Conservation (phyloP, 1,139 yeast genomes). For the Trichomonascaceae sp. region DNA sequence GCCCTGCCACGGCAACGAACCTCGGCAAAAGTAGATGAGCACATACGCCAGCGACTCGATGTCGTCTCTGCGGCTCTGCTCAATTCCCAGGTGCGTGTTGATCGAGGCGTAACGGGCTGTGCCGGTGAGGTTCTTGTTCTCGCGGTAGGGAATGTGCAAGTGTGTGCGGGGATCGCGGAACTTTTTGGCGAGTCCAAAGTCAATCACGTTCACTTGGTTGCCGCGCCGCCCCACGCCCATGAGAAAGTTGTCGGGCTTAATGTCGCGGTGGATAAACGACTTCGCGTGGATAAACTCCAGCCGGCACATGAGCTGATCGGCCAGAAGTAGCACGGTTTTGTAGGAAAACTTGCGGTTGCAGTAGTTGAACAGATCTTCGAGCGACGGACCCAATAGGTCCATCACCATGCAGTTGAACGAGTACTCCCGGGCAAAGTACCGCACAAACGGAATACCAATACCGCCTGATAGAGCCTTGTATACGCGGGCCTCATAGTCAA, state of each 20-base stretch:
- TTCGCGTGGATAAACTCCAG: slow-evolving; percentile 93
- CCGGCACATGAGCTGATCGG: slow-evolving; percentile 90
- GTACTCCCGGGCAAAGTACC: slow-evolving; percentile 97
- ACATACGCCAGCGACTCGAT: slow-evolving; percentile 93
- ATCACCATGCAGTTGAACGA: slow-evolving; percentile 96
- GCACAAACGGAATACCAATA: slow-evolving; percentile 90
- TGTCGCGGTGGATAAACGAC: slow-evolving; percentile 76
- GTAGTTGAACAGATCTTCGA: slow-evolving; percentile 91
- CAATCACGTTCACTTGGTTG: slow-evolving; percentile 88
- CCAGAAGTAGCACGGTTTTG: slow-evolving; percentile 83
- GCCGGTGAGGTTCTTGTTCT: slow-evolving; percentile 91
- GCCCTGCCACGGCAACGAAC: slow-evolving; percentile 98
- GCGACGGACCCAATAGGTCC: slow-evolving; percentile 87
- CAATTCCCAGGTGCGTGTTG: slow-evolving; percentile 93
- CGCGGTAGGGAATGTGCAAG: slow-evolving; percentile 91
- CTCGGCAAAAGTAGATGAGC: slow-evolving; percentile 85
- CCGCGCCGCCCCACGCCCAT: slow-evolving; percentile 97
- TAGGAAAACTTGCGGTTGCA: slow-evolving; percentile 88
- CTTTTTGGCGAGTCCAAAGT: slow-evolving; percentile 93
- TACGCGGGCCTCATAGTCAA: slow-evolving; percentile 92
- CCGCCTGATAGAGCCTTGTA: slow-evolving; percentile 93
- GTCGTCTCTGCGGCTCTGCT: slow-evolving; percentile 93
- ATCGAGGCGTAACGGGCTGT: slow-evolving; percentile 95
- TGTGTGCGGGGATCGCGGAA: slow-evolving; percentile 93
- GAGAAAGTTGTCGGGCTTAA: slow-evolving; percentile 91